Evolutionary conservation across 129 eudicot genomes (phyloP).

Genomic region (Calendula officinalis): DNA sequence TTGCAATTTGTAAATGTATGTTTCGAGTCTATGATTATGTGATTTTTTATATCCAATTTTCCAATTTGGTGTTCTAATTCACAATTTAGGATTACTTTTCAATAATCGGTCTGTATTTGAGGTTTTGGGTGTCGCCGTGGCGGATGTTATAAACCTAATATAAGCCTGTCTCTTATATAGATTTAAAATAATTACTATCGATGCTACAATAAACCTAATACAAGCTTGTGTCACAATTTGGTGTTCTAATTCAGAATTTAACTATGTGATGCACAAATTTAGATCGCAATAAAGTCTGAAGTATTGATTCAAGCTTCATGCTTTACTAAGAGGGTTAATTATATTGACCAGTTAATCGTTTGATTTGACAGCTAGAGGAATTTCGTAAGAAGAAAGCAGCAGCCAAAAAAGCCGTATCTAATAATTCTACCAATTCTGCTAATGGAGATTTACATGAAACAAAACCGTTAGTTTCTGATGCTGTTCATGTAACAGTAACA

Average conservation of each 20-base stretch:
- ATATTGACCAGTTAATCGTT: neutral
- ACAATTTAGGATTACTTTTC: neutral
- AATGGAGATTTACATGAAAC: conserved; percentile 38
- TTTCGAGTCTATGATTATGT: neutral
- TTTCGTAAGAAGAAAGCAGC: conserved; percentile 92
- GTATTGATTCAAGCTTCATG: conserved; percentile 8
- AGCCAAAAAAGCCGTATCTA: conserved; percentile 55
- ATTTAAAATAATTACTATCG: too few species aligned
- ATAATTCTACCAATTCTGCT: conserved; percentile 45
- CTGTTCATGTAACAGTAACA: conserved; percentile 26
- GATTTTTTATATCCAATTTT: neutral
- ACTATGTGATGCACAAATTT: too few species aligned
- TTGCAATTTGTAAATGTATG: neutral
- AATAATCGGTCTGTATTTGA: too few species aligned
- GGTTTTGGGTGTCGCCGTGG: neutral
- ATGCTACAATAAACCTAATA: too few species aligned
- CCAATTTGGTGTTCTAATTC: neutral
- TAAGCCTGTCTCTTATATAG: neutral
- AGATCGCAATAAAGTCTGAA: too few species aligned
- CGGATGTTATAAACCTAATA: neutral
- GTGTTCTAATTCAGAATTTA: too few species aligned
- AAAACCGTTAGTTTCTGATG: conserved; percentile 48
- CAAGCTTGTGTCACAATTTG: too few species aligned
- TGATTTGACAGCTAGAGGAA: conserved; percentile 68
- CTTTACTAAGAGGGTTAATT: conserved; percentile 6